These are phyloP conservation scores for Haplosporangium gracile DNA, from an alignment of 192 early-diverging fungal species.

Conservation along the genomic window DNA sequence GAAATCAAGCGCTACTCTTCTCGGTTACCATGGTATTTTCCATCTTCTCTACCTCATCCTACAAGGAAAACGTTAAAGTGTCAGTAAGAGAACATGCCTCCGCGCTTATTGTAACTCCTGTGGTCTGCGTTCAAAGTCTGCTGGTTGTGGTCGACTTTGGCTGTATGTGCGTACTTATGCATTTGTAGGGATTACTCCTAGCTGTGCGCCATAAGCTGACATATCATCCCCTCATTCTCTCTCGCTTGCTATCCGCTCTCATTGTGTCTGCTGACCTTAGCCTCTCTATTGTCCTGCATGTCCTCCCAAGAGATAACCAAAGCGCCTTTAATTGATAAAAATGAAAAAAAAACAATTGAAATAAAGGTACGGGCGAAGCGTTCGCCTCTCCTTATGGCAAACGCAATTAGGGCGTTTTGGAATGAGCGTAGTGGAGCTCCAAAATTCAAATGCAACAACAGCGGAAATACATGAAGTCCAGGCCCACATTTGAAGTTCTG, in stretches of 20 bases:
- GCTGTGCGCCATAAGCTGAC: neutral
- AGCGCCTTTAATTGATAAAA: neutral
- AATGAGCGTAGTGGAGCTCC: neutral
- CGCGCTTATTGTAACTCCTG: no score
- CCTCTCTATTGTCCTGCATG: neutral
- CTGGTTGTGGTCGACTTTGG: neutral
- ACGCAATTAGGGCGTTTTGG: neutral
- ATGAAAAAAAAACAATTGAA: neutral
- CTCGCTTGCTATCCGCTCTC: neutral
- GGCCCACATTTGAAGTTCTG: neutral
- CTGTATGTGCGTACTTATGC: neutral
- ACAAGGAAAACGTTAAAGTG: no score
- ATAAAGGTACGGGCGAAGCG: neutral
- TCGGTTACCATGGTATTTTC: no score
- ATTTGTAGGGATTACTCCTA: neutral
- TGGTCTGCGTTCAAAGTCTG: no score
- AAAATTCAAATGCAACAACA: neutral
- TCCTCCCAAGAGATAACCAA: neutral
- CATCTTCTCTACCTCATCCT: no score
- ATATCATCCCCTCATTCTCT: neutral
- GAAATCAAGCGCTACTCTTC: no score
- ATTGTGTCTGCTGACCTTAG: neutral
- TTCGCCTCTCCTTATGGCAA: neutral
- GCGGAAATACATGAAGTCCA: neutral
- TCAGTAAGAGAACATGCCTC: no score